A percentile compares a stretch with the other conserved stretches of the same genome.
These are phyloP conservation scores for Sphagnum fallax DNA, from an alignment of 228 moss, liverwort and hornwort species.

Conservation along the genomic window DNA sequence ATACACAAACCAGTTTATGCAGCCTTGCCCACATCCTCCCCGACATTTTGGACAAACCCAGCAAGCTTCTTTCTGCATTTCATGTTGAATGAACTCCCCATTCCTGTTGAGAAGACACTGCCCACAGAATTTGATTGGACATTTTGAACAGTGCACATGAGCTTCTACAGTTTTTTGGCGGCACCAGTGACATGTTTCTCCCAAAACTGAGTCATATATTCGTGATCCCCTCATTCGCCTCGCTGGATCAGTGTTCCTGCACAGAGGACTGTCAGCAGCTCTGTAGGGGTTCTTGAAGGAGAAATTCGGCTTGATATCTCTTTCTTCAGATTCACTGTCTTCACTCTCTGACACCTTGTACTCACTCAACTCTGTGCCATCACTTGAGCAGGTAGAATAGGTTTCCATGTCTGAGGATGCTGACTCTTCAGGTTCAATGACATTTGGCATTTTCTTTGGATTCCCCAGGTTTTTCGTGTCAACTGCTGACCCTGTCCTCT, in stretches of 20 bases:
- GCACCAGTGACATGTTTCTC: constrained; percentile 57
- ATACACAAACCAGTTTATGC: constrained; percentile 27
- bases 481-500: no score
- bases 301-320: background rate
- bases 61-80: constrained; percentile 9
- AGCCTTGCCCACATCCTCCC: constrained; percentile 40
- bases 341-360: background rate
- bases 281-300: background rate
- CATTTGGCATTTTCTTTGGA: no score
- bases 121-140: constrained; percentile 31
- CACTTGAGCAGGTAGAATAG: background rate
- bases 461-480: no score
- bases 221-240: constrained; percentile 20
- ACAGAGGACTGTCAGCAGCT: no score
- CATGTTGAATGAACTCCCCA: constrained; percentile 18
- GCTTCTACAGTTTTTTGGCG: constrained; percentile 58
- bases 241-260: constrained; percentile 10
- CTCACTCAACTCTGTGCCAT: background rate
- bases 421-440: no score
- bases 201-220: constrained; percentile 39
- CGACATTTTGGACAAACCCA: constrained; percentile 53
- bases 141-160: constrained; percentile 43
- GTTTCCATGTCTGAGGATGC: no score
- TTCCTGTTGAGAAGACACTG: constrained; percentile 34
- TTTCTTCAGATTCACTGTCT: background rate